Evolutionary conservation across 306 rosid species (phyloP), one percentile per base, ranked within the genome.

Genomic region (Morella rubra): DNA sequence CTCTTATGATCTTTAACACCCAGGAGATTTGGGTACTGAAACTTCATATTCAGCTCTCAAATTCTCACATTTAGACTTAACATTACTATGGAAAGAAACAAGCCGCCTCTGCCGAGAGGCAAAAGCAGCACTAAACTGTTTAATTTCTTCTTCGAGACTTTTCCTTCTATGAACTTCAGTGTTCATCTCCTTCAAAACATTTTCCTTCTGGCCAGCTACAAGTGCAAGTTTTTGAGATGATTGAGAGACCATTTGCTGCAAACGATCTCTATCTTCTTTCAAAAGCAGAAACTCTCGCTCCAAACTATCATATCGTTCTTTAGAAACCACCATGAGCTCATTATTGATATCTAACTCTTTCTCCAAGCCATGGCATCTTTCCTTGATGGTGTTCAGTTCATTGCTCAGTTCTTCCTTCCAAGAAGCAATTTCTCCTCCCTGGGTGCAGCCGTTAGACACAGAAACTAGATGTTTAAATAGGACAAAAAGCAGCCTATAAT

Each of bases 141-240:
- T 91, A 74, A 95, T 75, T 71, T 89, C 91, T 72, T 90, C 90
- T 83, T 89, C 93, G 59, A 95, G 81, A 76, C 85, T 88, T 86
- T 85, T 92, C 78, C 97, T 88, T 85, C 91, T 89, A 77, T 78
- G 88, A 13, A 83, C 78, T 85, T 95, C 93, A 44, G 54, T 44
- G 72, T 82, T 84, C 82, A 89, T 78, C 78, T 82, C 90, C 85
- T 87, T 88, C 89, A 89, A 65, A 44, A 77, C 87, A 83, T 81
- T 86, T 81, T 92, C 90, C 87, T 89, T 89, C 81, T 84, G 89
- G 51, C 79, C 81, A 45, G 86, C 84, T 81, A 85, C 87, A 20
- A 78, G 68, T 52, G 81, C 79, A 53, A 89, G 77, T 81, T 83
- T 90, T 62, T 89, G 80, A 50, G 87, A 85, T 62, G 89, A 88